Conservation (phyloP, 2,329 filamentous ascomycete species). For the Cephalotrichum gorgonifer region DNA sequence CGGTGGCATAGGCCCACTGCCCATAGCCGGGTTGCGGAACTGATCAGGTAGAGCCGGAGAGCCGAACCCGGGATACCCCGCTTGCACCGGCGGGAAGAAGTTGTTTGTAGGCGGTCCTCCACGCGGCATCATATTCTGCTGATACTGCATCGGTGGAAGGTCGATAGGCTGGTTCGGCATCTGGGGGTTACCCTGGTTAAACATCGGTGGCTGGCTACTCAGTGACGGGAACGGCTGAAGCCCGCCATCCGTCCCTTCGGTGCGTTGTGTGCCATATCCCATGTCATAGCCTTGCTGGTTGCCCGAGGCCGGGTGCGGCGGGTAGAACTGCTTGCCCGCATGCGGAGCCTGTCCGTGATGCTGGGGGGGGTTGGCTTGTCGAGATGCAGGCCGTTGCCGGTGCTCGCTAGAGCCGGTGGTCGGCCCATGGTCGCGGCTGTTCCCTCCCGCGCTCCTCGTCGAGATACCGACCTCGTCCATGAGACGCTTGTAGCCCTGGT, state of each 20-base stretch:
- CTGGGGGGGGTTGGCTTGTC: conserved; percentile 37
- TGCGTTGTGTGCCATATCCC: conserved; percentile 39
- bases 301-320: conserved; percentile 31
- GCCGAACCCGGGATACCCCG: conserved; percentile 43
- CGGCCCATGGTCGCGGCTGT: conserved; percentile 31
- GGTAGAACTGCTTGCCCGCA: conserved; percentile 40
- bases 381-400: conserved; percentile 44
- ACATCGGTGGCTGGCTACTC: conserved; percentile 41
- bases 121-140: conserved; percentile 46
- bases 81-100: conserved; percentile 46
- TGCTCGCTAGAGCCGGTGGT: conserved; percentile 34
- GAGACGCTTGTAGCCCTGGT: conserved; percentile 92
- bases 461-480: conserved; percentile 98
- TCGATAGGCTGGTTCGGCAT: conserved; percentile 33
- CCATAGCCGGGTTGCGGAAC: conserved; percentile 34
- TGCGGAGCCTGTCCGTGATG: conserved; percentile 28
- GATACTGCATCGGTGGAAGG: conserved; percentile 47
- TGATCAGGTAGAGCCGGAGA: conserved; percentile 41
- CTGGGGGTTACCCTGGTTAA: conserved; percentile 31
- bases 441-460: conserved; percentile 37
- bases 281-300: conserved; percentile 37
- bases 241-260: conserved; percentile 27
- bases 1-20: conserved; percentile 22
- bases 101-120: conserved; percentile 43
- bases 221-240: conserved; percentile 40